Evolutionary conservation across 2,329 filamentous ascomycete genomes (phyloP).

Genomic region (Arthrobotrys conoides): DNA sequence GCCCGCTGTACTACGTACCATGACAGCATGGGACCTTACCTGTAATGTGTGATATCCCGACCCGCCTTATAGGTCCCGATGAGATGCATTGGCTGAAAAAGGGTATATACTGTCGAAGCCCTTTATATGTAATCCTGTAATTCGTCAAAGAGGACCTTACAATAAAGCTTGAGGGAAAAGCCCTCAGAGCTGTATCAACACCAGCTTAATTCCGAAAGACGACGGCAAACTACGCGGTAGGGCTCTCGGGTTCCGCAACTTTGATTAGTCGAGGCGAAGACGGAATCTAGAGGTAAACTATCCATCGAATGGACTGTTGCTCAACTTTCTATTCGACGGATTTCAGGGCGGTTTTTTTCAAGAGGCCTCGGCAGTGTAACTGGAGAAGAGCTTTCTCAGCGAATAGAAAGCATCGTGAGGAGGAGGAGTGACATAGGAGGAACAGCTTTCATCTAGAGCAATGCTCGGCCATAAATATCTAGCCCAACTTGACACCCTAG

Average conservation of each 20-base stretch:
- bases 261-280: slow-evolving; percentile 27
- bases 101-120: slow-evolving; percentile 22
- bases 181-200: slow-evolving; percentile 20
- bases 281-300: slow-evolving; percentile 27
- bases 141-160: slow-evolving; percentile 32
- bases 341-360: slow-evolving; percentile 32
- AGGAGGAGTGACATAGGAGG: slow-evolving; percentile 6
- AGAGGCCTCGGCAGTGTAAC: slow-evolving; percentile 22
- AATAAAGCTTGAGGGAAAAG: slow-evolving; percentile 8
- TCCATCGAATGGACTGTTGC: not conserved
- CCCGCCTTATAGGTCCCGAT: slow-evolving; percentile 40
- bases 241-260: slow-evolving; percentile 44
- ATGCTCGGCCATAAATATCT: slow-evolving; percentile 48
- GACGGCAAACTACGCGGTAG: slow-evolving; percentile 55
- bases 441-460: slow-evolving; percentile 23
- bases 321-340: slow-evolving; percentile 22
- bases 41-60: slow-evolving; percentile 33
- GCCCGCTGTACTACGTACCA: slow-evolving; percentile 31
- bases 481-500: slow-evolving; percentile 24
- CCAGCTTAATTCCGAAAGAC: slow-evolving; percentile 40
- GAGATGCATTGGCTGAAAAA: slow-evolving; percentile 39
- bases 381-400: slow-evolving; percentile 2
- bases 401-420: slow-evolving; percentile 19
- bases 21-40: slow-evolving; percentile 20
- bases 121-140: slow-evolving; percentile 15